Evolutionary conservation across 1,284 basidiomycete genomes (phyloP).

Genomic region (Xanthoconium separans): DNA sequence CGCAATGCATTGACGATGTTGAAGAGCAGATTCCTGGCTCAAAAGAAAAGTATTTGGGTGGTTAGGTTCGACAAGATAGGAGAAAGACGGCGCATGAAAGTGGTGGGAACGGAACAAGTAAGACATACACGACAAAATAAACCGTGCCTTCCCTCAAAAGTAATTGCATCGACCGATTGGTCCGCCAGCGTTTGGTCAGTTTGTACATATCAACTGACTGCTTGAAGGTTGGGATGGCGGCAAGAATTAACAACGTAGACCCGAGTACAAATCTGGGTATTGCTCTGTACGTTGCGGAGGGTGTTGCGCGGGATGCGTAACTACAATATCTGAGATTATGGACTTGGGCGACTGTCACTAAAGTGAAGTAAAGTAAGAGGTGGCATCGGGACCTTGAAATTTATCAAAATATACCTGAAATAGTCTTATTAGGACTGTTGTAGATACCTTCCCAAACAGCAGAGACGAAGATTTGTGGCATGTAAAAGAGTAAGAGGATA

Average conservation of each 20-base stretch:
- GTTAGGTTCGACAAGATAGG: not conserved
- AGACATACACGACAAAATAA: slow-evolving; percentile 19
- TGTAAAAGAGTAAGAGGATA: slow-evolving; percentile 8
- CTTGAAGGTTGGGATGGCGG: not conserved
- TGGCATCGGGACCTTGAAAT: not conserved
- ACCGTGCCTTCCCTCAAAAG: slow-evolving; percentile 14
- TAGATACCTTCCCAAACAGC: slow-evolving; percentile 8
- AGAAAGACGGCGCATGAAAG: not conserved
- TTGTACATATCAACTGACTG: slow-evolving; percentile 12
- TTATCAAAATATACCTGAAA: slow-evolving; percentile 1
- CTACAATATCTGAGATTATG: not conserved
- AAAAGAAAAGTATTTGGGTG: not conserved
- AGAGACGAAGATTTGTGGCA: not conserved
- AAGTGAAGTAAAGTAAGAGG: not conserved
- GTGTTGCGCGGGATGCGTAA: not conserved
- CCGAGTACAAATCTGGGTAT: slow-evolving; percentile 12
- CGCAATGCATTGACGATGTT: not conserved
- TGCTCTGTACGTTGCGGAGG: slow-evolving; percentile 2
- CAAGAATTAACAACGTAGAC: slow-evolving; percentile 8
- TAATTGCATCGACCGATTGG: slow-evolving; percentile 4
- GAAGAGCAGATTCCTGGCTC: slow-evolving; percentile 1
- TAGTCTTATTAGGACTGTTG: not conserved
- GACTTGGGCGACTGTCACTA: slow-evolving; percentile 2
- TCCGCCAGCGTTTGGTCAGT: slow-evolving; percentile 12
- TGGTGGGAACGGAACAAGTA: not conserved